A percentile compares a stretch with the other conserved stretches of the same genome.
phyloP scores from a whole-genome alignment of 108 stramenopile genomes.

The Cyclotella kingstonii region DNA sequence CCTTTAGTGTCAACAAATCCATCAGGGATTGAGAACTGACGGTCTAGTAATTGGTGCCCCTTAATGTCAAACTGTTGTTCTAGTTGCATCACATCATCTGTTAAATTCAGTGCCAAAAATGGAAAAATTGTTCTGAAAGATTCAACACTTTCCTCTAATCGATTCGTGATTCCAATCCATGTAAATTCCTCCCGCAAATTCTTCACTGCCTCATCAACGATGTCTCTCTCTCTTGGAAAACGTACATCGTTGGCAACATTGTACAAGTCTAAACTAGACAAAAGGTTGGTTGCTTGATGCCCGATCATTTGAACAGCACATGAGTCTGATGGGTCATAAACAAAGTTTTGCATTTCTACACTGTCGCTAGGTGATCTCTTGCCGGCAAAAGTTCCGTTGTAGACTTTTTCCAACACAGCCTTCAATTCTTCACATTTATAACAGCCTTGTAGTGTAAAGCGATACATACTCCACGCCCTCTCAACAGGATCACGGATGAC shows the following conservation, averaged over 20 bases:
- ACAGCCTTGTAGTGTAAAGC: constrained; percentile 63
- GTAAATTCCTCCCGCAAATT: constrained; percentile 65
- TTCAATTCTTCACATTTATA: constrained; percentile 62
- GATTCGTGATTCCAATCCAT: constrained; percentile 71
- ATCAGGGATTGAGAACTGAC: constrained; percentile 51
- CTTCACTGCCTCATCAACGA: constrained; percentile 60
- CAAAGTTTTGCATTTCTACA: constrained; percentile 14
- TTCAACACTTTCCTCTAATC: constrained; percentile 43
- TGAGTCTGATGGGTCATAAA: constrained; percentile 25
- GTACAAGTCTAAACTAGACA: constrained; percentile 47
- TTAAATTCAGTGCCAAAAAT: constrained; percentile 51
- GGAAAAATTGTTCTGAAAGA: constrained; percentile 64
- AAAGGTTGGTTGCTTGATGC: constrained; percentile 66
- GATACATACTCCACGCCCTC: constrained; percentile 82
- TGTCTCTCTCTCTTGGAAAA: constrained; percentile 40
- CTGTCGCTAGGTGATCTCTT: background rate
- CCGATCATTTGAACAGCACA: constrained; percentile 66
- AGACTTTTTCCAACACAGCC: constrained; percentile 55
- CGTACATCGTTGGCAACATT: constrained; percentile 44
- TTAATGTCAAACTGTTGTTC: constrained; percentile 8
- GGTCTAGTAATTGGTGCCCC: constrained; percentile 11
- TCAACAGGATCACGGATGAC: constrained; percentile 76
- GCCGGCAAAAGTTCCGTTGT: constrained; percentile 41
- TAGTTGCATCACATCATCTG: constrained; percentile 4
- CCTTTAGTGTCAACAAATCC: constrained; percentile 50